Base-by-base conservation (phyloP, 768 basidiomycete genomes). In the Pulveroboletus sp. region DNA sequence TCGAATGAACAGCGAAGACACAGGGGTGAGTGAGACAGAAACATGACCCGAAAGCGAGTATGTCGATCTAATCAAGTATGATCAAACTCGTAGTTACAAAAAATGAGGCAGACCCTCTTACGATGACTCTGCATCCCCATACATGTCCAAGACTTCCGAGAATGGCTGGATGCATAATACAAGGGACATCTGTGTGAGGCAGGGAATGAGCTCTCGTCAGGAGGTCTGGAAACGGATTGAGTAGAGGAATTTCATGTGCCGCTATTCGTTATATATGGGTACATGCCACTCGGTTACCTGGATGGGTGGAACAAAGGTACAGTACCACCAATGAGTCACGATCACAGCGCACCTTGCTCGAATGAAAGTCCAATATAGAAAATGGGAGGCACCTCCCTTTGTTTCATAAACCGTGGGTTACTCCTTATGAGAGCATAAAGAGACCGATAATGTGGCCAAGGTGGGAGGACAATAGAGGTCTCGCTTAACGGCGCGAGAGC, bases 1-100 rank as follows among this genome's bases (percentile, higher is more conserved):
- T 52, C 75, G 74, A 52, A 77, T 76, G 54, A 86, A 82, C 24
- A 85, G 60, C 10, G 79, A 79, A 46, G 67, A 74, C 2, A 83
- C 70, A 0, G 86, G 75, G 3, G 79, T 71, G 30, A 93, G 57
- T 0, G 81, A 75, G 46, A 95, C 70, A 21, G 80, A 72, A 18
- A 95, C 72, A 63, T 92, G 79, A 3, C 93, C 93, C 8, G 91
- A 86, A 39, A 96, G 76, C 9, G 93, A 94, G 67, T 93, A 95
- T 2, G 83, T 83, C 50, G 87, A 84, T 50, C 93, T 96, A 57
- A 43, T 48, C 46, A 30, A 42, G 36, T 14, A 24, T 35, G 52
- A 39, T 57, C 48, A 60, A 43, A 11, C 30, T 26, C 33, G 26
- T 21, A 10, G 53, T 38, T 28, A 8, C 35, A 28, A 14, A 65